These are phyloP conservation scores for Mortierella sp. DNA, from an alignment of 371 early-diverging fungal genomes.

Conservation along the genomic window DNA sequence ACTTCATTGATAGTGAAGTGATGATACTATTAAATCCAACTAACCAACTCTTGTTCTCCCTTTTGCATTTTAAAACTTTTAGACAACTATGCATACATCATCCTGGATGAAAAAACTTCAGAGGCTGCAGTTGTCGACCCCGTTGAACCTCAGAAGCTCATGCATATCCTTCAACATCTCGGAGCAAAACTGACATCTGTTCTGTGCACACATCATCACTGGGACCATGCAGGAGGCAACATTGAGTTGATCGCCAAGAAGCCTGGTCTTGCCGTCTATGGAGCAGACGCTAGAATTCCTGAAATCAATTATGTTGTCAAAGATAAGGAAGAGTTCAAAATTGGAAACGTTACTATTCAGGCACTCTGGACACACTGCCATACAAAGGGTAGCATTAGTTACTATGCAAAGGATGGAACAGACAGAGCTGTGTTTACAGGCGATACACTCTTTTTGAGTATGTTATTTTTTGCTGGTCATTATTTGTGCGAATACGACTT, in stretches of 20 bases:
- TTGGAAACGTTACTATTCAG: constrained; percentile 76
- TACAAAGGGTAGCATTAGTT: constrained; percentile 91
- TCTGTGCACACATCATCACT: constrained; percentile 85
- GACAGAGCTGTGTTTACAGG: constrained; percentile 54
- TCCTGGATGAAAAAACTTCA: constrained; percentile 71
- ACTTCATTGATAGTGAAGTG: neutral
- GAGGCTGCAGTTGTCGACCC: constrained; percentile 76
- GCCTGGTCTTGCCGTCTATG: constrained; percentile 85
- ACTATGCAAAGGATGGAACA: constrained; percentile 76
- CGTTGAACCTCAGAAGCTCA: constrained; percentile 74
- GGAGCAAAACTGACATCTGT: constrained; percentile 71
- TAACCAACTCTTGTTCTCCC: neutral
- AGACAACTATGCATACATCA: constrained; percentile 64
- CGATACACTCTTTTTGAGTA: constrained; percentile 48
- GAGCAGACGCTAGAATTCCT: constrained; percentile 89
- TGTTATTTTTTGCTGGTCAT: too few species aligned
- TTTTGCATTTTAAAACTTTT: constrained; percentile 10
- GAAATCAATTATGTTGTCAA: constrained; percentile 81
- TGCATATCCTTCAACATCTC: constrained; percentile 61
- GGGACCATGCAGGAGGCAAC: constrained; percentile 90
- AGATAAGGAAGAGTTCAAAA: constrained; percentile 81
- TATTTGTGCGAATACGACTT: constrained; percentile 39
- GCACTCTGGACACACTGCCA: constrained; percentile 90
- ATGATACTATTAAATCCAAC: neutral
- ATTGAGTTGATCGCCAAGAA: constrained; percentile 66